Conservation (phyloP, 768 basidiomycete genomes). For the Daedaleopsis sinensis region DNA sequence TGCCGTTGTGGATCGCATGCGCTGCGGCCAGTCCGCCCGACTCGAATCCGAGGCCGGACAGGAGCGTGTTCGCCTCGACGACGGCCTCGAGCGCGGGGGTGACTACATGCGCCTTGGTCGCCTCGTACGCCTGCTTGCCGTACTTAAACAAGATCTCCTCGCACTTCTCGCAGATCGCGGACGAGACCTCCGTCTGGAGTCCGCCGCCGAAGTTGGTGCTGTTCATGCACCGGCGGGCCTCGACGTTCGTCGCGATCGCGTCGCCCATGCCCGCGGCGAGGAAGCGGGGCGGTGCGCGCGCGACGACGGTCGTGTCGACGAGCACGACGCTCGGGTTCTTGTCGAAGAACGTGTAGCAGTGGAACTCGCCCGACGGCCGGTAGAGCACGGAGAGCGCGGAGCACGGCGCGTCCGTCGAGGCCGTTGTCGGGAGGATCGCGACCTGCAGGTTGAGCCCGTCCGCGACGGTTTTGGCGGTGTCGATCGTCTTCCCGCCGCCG, state of each 20-base stretch:
- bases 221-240: conserved; percentile 28
- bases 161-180: conserved; percentile 34
- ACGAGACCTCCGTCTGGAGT: conserved; percentile 32
- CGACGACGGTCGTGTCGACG: conserved; percentile 36
- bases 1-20: conserved; percentile 37
- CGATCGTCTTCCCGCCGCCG: conserved; percentile 37
- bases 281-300: conserved; percentile 33
- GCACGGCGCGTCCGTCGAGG: conserved; percentile 37
- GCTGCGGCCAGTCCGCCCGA: conserved; percentile 35
- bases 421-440: conserved; percentile 34
- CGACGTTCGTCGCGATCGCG: conserved; percentile 36
- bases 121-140: conserved; percentile 34
- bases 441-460: conserved; percentile 29
- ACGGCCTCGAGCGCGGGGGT: conserved; percentile 37
- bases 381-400: conserved; percentile 38
- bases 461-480: conserved; percentile 33
- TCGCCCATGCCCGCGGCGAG: conserved; percentile 36
- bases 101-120: conserved; percentile 31
- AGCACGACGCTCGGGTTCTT: conserved; percentile 33
- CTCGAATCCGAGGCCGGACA: conserved; percentile 36
- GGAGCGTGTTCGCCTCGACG: conserved; percentile 36
- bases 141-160: conserved; percentile 38
- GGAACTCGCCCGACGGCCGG: conserved; percentile 32
- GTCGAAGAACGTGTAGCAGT: conserved; percentile 33
- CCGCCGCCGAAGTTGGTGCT: conserved; percentile 34